Conservation (phyloP, 768 basidiomycete genomes). For the Mycena rosella region DNA sequence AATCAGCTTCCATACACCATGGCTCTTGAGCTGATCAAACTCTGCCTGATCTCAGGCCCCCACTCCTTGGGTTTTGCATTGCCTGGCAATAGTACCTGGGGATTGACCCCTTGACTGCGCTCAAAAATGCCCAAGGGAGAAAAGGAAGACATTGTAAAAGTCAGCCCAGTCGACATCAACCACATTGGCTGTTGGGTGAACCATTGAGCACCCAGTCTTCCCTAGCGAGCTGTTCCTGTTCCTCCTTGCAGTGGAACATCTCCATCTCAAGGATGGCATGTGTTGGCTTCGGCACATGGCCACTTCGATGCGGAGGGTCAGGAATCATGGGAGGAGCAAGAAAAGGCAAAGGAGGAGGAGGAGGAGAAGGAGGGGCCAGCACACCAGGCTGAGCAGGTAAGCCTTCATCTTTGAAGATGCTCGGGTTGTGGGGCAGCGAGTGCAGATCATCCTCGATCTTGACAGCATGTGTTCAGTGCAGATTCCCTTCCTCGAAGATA, state of each 20-base stretch:
- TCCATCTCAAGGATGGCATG: neutral
- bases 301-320: slow-evolving; percentile 1
- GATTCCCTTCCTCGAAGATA: slow-evolving; percentile 22
- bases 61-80: slow-evolving; percentile 20
- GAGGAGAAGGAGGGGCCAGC: neutral
- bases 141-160: neutral
- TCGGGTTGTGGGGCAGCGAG: neutral
- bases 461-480: neutral
- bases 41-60: too few relatives aligned
- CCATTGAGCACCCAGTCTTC: slow-evolving; percentile 15
- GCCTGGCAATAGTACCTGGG: slow-evolving; percentile 19
- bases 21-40: slow-evolving; percentile 15
- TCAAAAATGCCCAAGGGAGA: slow-evolving; percentile 22
- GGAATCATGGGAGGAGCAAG: neutral
- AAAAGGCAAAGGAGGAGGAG: neutral
- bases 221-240: neutral
- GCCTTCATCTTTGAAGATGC: neutral
- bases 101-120: neutral
- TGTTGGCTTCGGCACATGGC: neutral
- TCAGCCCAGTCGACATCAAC: slow-evolving; percentile 12
- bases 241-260: neutral
- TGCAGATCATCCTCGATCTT: neutral
- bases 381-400: neutral
- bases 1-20: slow-evolving; percentile 20
- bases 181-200: slow-evolving; percentile 1